Evolutionary conservation across 805 yeast genomes (phyloP).

Genomic region (Monosporozyma yasuniensis): DNA sequence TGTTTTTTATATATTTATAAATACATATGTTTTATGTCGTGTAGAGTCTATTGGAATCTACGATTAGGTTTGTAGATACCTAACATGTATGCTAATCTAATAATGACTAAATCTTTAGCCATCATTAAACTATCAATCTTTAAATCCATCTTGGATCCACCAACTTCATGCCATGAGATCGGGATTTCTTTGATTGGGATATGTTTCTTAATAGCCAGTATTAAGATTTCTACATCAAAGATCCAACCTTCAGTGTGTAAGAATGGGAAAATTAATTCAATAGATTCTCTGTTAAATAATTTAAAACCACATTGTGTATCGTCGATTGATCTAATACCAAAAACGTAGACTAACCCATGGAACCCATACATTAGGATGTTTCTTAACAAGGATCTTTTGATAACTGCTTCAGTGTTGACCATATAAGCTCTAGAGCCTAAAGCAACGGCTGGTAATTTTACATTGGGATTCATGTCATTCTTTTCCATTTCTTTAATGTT

Average conservation of each 20-base stretch:
- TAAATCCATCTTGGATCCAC: conserved; percentile 86
- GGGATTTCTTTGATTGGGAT: conserved; percentile 70
- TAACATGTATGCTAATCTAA: conserved; percentile 75
- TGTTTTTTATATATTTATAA: not conserved
- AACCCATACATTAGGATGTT: conserved; percentile 89
- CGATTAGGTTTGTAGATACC: conserved; percentile 58
- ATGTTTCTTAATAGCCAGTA: conserved; percentile 63
- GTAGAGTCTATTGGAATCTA: conserved; percentile 1
- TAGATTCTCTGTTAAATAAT: conserved; percentile 68
- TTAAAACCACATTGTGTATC: conserved; percentile 99
- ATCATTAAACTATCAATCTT: conserved; percentile 84
- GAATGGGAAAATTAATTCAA: conserved; percentile 62
- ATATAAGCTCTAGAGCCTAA: conserved; percentile 95
- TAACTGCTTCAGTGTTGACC: conserved; percentile 94
- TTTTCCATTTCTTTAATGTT: conserved; percentile 31
- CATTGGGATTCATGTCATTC: conserved; percentile 13
- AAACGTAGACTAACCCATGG: conserved; percentile 74
- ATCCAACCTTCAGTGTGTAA: conserved; percentile 98
- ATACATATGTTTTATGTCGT: not conserved
- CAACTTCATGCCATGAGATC: conserved; percentile 95
- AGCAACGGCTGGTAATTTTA: conserved; percentile 48
- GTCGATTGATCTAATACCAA: conserved; percentile 77
- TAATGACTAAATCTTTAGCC: conserved; percentile 90
- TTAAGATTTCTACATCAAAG: conserved; percentile 87
- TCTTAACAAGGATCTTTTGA: conserved; percentile 79